Conservation (phyloP, 495 filamentous ascomycete species). For the Tuber calosporum region DNA sequence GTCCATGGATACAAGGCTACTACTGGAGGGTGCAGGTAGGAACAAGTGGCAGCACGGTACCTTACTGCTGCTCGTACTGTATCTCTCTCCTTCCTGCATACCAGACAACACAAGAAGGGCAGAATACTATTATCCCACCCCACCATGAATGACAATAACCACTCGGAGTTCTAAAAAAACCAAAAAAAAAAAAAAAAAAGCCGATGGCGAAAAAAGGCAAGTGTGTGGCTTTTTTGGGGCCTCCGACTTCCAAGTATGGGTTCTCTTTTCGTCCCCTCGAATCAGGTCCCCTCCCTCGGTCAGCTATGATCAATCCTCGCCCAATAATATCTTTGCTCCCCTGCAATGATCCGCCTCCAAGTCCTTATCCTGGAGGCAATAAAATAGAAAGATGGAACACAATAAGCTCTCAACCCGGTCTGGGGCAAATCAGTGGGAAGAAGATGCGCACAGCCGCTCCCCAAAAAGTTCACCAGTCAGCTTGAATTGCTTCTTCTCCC, state of each 20-base stretch:
- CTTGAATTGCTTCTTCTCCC: background rate
- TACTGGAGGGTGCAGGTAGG: background rate
- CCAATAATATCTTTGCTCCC: background rate
- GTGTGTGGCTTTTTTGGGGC: slow-evolving; percentile 24
- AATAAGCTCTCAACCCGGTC: background rate
- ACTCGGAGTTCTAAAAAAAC: background rate
- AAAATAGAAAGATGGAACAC: background rate
- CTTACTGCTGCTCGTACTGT: too few species aligned
- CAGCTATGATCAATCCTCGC: background rate
- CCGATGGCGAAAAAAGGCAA: background rate
- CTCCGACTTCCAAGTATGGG: slow-evolving; percentile 7
- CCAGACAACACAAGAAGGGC: slow-evolving; percentile 15
- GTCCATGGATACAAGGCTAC: background rate
- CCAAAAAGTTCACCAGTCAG: background rate
- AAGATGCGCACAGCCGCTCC: background rate
- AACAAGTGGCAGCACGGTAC: slow-evolving; percentile 12
- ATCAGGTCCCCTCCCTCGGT: too few species aligned
- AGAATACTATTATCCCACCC: background rate
- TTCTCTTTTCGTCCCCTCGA: background rate
- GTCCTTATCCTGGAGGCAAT: background rate
- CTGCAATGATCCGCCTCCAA: background rate
- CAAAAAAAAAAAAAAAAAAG: background rate
- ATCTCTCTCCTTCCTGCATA: slow-evolving; percentile 12
- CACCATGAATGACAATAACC: background rate
- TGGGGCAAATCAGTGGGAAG: background rate